phyloP scores from a whole-genome alignment of 305 asterid species.

The Caryopteris hybrid region DNA sequence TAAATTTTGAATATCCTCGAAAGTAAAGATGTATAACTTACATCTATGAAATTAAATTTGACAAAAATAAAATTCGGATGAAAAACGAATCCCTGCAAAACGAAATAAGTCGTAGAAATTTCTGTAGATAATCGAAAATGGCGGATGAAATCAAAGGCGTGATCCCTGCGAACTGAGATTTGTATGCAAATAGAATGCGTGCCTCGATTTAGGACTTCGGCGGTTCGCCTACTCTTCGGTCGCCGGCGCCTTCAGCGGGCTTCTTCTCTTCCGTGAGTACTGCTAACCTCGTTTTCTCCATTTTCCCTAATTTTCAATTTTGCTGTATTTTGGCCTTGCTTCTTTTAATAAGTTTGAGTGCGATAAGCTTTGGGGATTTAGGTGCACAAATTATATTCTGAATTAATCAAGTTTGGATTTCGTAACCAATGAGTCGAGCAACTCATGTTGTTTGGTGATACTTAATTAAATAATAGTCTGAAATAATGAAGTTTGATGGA shows the following conservation, averaged over 20 bases:
- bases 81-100: constrained; percentile 1
- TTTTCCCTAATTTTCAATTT: not conserved
- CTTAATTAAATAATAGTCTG: no score
- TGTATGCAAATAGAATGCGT: constrained; percentile 76
- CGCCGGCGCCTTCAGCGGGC: constrained; percentile 62
- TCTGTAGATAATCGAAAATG: constrained; percentile 29
- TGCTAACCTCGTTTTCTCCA: constrained; percentile 4
- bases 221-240: constrained; percentile 62
- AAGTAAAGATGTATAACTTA: no score
- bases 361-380: not conserved
- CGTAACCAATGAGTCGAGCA: no score
- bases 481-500: no score
- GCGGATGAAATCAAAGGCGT: constrained; percentile 33
- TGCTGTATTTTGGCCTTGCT: no score
- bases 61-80: not conserved
- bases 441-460: no score
- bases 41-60: no score
- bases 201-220: constrained; percentile 69
- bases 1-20: not conserved
- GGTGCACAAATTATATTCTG: not conserved
- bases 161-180: constrained; percentile 46
- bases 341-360: not conserved
- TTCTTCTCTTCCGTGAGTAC: constrained; percentile 62
- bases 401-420: not conserved
- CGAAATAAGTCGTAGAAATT: not conserved